Base-by-base conservation (phyloP, 371 early-diverging fungal species). In the Rhizopus sp. region DNA sequence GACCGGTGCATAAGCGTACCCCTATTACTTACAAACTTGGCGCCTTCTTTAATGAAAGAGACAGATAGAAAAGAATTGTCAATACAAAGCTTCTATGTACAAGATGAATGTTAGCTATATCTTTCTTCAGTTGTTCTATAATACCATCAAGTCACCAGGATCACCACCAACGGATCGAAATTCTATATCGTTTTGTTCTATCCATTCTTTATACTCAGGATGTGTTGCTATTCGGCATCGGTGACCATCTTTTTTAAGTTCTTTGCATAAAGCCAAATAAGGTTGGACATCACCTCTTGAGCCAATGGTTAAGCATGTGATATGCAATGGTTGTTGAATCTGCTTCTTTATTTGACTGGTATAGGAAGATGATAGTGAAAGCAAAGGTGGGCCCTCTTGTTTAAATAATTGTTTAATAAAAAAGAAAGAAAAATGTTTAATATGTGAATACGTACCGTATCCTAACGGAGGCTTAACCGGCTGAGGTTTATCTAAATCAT, bases 271-370 rank as follows among this genome's bases (percentile, higher is more conserved):
- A 0, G 92, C 91, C 64, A 93, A 82, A 55, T 90, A 93, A 1
- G 93, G 93, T 59, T 93, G 90, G 3, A 93, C 91, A 70, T 93
- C 93, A 7, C 93, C 93, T 34, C 93, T 79, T 8, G 90, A 88
- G 9, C 93, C 93, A 59, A 91, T 89, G 0, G 92, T 91, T 15
- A 91, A 59, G 37, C 85, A 86, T 0, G 91, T 91, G 50, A 92
- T 87, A 52, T 83, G 91, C 70, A 92, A 59, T 3, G 86, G 73
- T 3, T 57, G 54, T 7, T 73, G 64, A 4, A 79, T 75, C 15
- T 40, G 34, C 16, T 58, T 48, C 12, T 46, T 46, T 46, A 23
- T 8, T 29, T 5, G 29, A 7, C 7, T 40, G 23, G 5, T 53
- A 15, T 32, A 54, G 45, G 16, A 29, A 5, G 46, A 46, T 10